Percentiles rank a stretch among this genome's conserved stretches.
phyloP scores from a whole-genome alignment of 441 rosid species.

The Pelargonium myrrhifolium region DNA sequence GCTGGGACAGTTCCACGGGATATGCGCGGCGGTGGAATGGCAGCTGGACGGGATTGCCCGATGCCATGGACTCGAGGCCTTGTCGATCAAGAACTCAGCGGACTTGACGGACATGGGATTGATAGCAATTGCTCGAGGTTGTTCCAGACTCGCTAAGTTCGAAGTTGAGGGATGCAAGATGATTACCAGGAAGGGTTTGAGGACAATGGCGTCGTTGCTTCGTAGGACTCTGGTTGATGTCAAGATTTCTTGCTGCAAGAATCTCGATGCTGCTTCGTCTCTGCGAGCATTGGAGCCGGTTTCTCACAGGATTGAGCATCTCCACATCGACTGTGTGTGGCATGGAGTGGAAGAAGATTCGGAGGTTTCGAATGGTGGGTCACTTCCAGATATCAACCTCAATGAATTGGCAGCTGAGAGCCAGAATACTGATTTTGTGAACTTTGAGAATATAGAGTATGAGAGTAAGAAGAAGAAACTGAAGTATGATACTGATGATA shows the following conservation, averaged over 20 bases:
- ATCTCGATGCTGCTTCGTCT: slow-evolving; percentile 49
- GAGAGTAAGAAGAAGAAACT: slow-evolving; percentile 39
- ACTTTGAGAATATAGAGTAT: neutral
- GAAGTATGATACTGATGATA: slow-evolving; percentile 32
- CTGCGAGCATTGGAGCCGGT: slow-evolving; percentile 61
- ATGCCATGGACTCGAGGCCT: neutral
- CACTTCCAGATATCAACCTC: slow-evolving; percentile 21
- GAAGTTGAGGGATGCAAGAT: slow-evolving; percentile 77
- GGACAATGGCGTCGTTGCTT: slow-evolving; percentile 50
- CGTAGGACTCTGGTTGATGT: slow-evolving; percentile 48
- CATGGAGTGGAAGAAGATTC: slow-evolving; percentile 28
- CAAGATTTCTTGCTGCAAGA: slow-evolving; percentile 63
- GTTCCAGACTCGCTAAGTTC: slow-evolving; percentile 48
- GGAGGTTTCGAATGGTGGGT: slow-evolving; percentile 9
- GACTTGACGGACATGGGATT: slow-evolving; percentile 77
- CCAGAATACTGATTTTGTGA: neutral
- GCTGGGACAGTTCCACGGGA: neutral
- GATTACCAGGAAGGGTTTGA: slow-evolving; percentile 59
- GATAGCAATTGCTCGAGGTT: slow-evolving; percentile 76
- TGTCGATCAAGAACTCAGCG: slow-evolving; percentile 21
- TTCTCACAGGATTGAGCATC: slow-evolving; percentile 41
- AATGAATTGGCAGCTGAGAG: slow-evolving; percentile 16
- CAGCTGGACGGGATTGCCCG: neutral
- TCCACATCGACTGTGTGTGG: slow-evolving; percentile 86
- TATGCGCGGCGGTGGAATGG: neutral